These are phyloP conservation scores for Mucor ambiguus DNA, from an alignment of 371 early-diverging fungal genomes.

Conservation along the genomic window DNA sequence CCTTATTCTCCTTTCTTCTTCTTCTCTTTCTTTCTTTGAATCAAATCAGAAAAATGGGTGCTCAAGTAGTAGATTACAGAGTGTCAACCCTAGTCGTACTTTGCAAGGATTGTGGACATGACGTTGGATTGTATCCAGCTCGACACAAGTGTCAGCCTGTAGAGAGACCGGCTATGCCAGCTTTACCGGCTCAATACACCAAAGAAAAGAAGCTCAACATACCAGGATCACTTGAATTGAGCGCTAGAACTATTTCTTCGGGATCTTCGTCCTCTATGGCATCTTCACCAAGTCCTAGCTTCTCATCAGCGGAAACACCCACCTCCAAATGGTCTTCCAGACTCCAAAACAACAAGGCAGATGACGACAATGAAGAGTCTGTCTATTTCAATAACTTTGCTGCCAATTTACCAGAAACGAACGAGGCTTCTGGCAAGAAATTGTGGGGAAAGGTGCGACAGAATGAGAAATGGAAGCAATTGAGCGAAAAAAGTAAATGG, in stretches of 20 bases:
- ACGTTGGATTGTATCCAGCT: constrained; percentile 71
- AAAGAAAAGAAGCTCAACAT: constrained; percentile 7
- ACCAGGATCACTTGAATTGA: constrained; percentile 11
- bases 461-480: constrained; percentile 54
- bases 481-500: constrained; percentile 38
- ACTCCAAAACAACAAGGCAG: constrained; percentile 5
- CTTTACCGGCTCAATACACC: constrained; percentile 32
- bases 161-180: constrained; percentile 50
- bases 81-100: constrained; percentile 64
- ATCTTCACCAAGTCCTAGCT: constrained; percentile 17
- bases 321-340: constrained; percentile 22
- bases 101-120: constrained; percentile 72
- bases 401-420: constrained; percentile 35
- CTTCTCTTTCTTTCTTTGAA: constrained; percentile 5
- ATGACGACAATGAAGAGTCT: constrained; percentile 38
- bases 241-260: constrained; percentile 12
- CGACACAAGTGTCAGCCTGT: constrained; percentile 61
- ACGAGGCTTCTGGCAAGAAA: constrained; percentile 30
- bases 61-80: constrained; percentile 62
- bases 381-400: constrained; percentile 51
- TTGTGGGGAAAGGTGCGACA: constrained; percentile 53
- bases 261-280: constrained; percentile 13
- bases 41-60: constrained; percentile 34
- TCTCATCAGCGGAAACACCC: constrained; percentile 16
- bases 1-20: constrained; percentile 12